phyloP scores from a whole-genome alignment of 257 asterid species.

The Penstemon barbatus region DNA sequence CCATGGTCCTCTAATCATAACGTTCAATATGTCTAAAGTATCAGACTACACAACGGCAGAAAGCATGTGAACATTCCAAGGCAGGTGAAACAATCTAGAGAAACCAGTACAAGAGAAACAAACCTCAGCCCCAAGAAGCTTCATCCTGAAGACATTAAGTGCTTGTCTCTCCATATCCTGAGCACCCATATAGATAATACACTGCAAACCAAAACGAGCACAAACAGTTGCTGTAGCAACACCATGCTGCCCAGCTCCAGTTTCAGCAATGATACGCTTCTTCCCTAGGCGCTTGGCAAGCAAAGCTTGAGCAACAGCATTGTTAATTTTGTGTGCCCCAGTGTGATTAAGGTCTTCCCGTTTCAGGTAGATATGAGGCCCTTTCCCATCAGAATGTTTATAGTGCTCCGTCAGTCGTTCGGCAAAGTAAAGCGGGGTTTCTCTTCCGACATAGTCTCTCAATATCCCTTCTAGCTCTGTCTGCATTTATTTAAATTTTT shows the following conservation, averaged over 20 bases:
- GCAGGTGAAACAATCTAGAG: not conserved
- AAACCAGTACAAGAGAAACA: conserved; percentile 24
- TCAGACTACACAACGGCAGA: not conserved
- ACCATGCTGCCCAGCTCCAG: conserved; percentile 99
- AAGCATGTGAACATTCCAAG: not conserved
- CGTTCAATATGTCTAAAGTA: not conserved
- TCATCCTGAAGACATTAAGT: conserved; percentile 91
- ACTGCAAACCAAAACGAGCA: conserved; percentile 88
- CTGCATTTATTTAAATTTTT: conserved; percentile 38
- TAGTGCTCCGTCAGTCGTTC: conserved; percentile 90
- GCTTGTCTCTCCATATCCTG: conserved; percentile 98
- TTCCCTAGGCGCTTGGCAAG: conserved; percentile 92
- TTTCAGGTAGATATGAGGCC: conserved; percentile 82
- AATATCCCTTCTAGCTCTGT: conserved; percentile 76
- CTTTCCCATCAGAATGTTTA: conserved; percentile 62
- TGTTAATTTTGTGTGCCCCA: conserved; percentile 96
- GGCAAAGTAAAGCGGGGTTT: conserved; percentile 88
- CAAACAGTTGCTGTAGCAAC: conserved; percentile 98
- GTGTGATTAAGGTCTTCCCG: conserved; percentile 97
- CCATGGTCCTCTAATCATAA: conserved; percentile 12
- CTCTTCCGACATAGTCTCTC: conserved; percentile 95
- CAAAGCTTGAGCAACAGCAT: conserved; percentile 88
- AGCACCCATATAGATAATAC: conserved; percentile 93
- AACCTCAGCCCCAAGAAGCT: conserved; percentile 97
- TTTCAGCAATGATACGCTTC: conserved; percentile 88